Evolutionary conservation across 148 eudicot genomes (phyloP).

Genomic region (Persicaria maculosa): DNA sequence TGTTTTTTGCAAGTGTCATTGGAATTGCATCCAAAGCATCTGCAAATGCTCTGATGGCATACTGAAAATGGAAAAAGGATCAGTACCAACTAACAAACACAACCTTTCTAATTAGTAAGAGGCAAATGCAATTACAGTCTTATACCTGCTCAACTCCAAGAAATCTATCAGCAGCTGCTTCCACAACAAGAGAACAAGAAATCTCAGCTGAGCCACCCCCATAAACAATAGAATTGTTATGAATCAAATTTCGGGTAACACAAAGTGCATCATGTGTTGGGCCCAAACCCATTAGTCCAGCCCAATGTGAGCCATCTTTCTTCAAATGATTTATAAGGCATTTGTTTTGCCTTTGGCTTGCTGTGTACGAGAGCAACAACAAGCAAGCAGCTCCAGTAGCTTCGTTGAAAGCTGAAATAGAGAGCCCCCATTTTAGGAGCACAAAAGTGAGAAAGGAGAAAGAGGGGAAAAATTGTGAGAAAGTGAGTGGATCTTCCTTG

Average conservation of each 20-base stretch:
- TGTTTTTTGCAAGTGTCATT: conserved; percentile 94
- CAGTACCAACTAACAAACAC: background rate
- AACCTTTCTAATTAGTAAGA: background rate
- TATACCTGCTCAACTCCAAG: conserved; percentile 14
- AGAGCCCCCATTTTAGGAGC: too few relatives aligned
- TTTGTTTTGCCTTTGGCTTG: too few relatives aligned
- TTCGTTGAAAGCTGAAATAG: too few relatives aligned
- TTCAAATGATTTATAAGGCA: too few relatives aligned
- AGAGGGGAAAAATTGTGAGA: too few relatives aligned
- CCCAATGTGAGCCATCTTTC: too few relatives aligned
- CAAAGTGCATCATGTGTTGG: conserved; percentile 16
- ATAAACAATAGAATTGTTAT: conserved; percentile 12
- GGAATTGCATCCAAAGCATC: conserved; percentile 94
- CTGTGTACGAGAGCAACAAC: too few relatives aligned
- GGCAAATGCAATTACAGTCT: background rate
- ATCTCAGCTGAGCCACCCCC: conserved; percentile 15
- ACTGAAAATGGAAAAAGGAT: conserved; percentile 35
- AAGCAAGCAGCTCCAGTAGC: too few relatives aligned
- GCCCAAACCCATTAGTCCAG: too few relatives aligned
- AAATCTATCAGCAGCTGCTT: conserved; percentile 12
- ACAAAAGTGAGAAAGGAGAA: too few relatives aligned
- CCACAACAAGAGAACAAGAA: conserved; percentile 12
- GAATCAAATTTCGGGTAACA: conserved; percentile 11
- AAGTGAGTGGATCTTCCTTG: too few relatives aligned
- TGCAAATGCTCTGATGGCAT: conserved; percentile 94